Conservation (phyloP, 2,329 filamentous ascomycete genomes). For the Penicillium sp. region DNA sequence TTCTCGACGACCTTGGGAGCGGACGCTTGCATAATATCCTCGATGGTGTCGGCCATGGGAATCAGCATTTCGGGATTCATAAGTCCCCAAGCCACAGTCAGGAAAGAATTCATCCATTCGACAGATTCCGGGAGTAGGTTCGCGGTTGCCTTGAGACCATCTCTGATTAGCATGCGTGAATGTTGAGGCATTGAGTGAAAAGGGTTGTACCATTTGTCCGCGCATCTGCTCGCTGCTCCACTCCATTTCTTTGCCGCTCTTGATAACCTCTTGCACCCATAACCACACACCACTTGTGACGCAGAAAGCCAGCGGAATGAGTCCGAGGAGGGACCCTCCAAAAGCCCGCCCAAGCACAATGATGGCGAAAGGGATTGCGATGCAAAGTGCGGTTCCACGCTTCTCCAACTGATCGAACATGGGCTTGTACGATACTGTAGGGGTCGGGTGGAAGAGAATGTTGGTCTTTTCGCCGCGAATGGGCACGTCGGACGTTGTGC, state of each 20-base stretch:
- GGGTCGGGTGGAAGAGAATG: conserved; percentile 91
- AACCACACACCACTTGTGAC: conserved; percentile 78
- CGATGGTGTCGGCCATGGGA: conserved; percentile 86
- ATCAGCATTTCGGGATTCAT: conserved; percentile 95
- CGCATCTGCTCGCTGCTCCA: conserved; percentile 86
- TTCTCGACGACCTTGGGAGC: conserved; percentile 91
- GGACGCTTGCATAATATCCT: conserved; percentile 96
- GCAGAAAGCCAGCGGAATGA: conserved; percentile 72
- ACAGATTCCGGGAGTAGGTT: conserved; percentile 93
- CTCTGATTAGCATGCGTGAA: background rate
- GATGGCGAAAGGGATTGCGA: conserved; percentile 71
- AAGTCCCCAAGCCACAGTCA: conserved; percentile 83
- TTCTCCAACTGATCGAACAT: conserved; percentile 78
- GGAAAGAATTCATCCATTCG: conserved; percentile 91
- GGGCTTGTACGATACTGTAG: conserved; percentile 83
- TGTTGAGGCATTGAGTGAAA: background rate
- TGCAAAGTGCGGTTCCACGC: conserved; percentile 69
- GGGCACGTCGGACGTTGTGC: conserved; percentile 87
- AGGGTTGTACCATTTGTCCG: conserved; percentile 66
- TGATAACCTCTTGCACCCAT: conserved; percentile 85
- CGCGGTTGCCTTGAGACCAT: conserved; percentile 62
- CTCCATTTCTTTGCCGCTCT: conserved; percentile 78
- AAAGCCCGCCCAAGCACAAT: conserved; percentile 77
- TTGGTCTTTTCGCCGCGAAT: conserved; percentile 97
- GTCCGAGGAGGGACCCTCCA: conserved; percentile 73